Conservation (phyloP, 805 yeast species). For the Clavispora fructus region DNA sequence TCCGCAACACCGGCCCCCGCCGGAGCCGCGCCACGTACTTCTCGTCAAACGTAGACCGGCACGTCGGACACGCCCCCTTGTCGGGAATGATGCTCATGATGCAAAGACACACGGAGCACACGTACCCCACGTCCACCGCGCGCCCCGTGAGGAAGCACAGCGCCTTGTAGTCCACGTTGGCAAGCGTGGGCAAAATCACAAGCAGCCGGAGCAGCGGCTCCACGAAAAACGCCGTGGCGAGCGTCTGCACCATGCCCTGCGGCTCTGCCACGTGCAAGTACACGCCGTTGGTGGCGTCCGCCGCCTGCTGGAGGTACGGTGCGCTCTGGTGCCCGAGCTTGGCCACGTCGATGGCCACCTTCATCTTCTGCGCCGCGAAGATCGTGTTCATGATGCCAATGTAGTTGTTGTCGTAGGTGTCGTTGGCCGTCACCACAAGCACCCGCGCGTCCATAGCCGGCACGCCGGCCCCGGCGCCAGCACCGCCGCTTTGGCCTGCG, state of each 20-base stretch:
- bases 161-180: constrained; percentile 88
- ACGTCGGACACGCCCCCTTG: constrained; percentile 73
- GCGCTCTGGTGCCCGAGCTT: constrained; percentile 61
- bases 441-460: constrained; percentile 33
- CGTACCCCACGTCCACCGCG: constrained; percentile 88
- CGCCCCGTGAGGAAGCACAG: constrained; percentile 89
- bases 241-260: constrained; percentile 74
- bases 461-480: constrained; percentile 5
- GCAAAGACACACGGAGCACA: constrained; percentile 91
- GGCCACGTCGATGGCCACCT: constrained; percentile 85
- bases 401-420: constrained; percentile 69
- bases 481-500: constrained; percentile 20
- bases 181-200: constrained; percentile 74
- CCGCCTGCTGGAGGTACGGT: constrained; percentile 89
- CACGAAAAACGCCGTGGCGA: constrained; percentile 74
- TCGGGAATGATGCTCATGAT: constrained; percentile 66
- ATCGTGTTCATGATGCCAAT: constrained; percentile 93
- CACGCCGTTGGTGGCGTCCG: constrained; percentile 91
- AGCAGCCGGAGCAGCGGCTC: constrained; percentile 80
- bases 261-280: constrained; percentile 68
- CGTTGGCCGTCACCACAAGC: constrained; percentile 62
- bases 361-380: constrained; percentile 92
- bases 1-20: constrained; percentile 53
- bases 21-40: constrained; percentile 52
- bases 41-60: constrained; percentile 73